Evolutionary conservation across 73 alveolate genomes (phyloP), one percentile per base, ranked within the genome.

Genomic region (Effrenium voratum): DNA sequence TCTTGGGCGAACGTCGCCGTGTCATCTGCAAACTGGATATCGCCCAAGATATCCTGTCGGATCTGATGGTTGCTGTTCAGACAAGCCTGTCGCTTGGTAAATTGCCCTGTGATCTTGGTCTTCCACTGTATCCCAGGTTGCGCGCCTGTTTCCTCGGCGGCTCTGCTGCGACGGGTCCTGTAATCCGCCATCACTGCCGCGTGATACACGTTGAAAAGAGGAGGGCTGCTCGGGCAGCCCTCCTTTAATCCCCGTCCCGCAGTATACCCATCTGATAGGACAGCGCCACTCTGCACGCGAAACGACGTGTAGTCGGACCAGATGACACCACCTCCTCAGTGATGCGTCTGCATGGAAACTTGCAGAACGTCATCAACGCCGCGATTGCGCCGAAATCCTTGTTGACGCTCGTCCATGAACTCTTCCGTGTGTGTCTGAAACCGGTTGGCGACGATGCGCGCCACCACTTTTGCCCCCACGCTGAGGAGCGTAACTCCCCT

Each of bases 231-330:
- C 30, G 97, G 97, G 46, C 96, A 88, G 5, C 96, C 87, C 46
- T 88, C 96, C 28, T 76, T n/a, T 30, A 88, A 43, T 13, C 96
- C 96, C 34, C 96, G 43, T 28, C 68, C 96, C n/a, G 96, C 87
- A 4, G 19, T 28, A 28, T 88, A 88, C 32, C 6, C 45, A 1
- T 22, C 13, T 2, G 87, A 88, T 28, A 72, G 30, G 26, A 86
- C 96, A 0, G 76, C 96, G 30, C 44, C 57, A 2, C n/a, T 87
- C 76, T 45, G 55, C 32, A 88, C 96, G 40, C 34, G 28, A 75
- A 68, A n/a, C 28, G 19, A 26, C 22, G 96, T 88, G 57, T 68
- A 87, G 12, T 45, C 3, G 57, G 3, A 2, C 26, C 1, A 8
- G 26, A 26, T 41, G 76, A 2, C 16, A 75, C 73, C 28, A 90